These are phyloP conservation scores for Saccharomyces hybrid DNA, from an alignment of 1,139 yeast genomes.

Conservation along the genomic window DNA sequence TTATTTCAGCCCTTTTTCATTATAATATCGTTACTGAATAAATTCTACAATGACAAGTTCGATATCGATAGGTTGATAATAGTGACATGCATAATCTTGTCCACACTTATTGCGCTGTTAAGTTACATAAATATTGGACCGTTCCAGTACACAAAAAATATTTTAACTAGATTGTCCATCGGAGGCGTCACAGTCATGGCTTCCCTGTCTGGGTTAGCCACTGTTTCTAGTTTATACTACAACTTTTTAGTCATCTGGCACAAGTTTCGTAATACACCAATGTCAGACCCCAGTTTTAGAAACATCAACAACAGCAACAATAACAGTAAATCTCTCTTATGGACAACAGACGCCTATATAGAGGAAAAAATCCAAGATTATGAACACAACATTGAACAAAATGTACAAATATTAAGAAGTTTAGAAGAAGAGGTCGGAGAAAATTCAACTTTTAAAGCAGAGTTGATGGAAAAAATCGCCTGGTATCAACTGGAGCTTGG, in stretches of 20 bases:
- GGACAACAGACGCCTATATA: conserved; percentile 20
- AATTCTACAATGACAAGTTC: conserved; percentile 28
- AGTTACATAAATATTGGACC: conserved; percentile 24
- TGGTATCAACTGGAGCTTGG: conserved; percentile 24
- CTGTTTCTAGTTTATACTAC: conserved; percentile 58
- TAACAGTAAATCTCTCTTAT: conserved; percentile 16
- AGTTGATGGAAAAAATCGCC: conserved; percentile 22
- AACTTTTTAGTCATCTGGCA: conserved; percentile 15
- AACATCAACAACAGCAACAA: conserved; percentile 3
- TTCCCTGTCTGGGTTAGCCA: conserved; percentile 63
- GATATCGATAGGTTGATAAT: conserved; percentile 21
- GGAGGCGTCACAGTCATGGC: conserved; percentile 71
- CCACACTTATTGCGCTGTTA: conserved; percentile 16
- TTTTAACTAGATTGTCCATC: conserved; percentile 54
- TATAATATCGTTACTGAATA: conserved; percentile 28
- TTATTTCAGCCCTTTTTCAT: conserved; percentile 32
- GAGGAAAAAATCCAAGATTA: conserved; percentile 15
- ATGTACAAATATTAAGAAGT: conserved; percentile 12
- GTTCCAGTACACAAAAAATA: conserved; percentile 34
- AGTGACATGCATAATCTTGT: conserved; percentile 18
- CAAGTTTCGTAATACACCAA: background rate
- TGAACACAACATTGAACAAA: conserved; percentile 15
- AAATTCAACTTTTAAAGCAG: conserved; percentile 10
- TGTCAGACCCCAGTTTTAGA: background rate
- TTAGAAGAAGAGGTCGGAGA: conserved; percentile 13